Evolutionary conservation across 2,329 filamentous ascomycete genomes (phyloP), one percentile per base, ranked within the genome.

Genomic region (Cytospora mali): DNA sequence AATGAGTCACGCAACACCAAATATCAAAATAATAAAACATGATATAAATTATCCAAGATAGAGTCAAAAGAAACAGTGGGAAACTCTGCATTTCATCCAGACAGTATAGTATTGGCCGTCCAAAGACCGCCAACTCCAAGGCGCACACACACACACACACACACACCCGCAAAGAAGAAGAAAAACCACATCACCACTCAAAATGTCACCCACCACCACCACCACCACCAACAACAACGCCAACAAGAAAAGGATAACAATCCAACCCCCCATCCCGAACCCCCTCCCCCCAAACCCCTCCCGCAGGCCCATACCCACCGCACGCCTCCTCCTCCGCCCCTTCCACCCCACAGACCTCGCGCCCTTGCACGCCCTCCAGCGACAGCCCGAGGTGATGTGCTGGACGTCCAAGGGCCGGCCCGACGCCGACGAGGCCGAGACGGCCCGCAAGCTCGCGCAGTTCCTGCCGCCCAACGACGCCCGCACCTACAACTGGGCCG

Each of bases 401-500:
- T n/a, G n/a, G n/a, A n/a, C n/a, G n/a, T n/a, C n/a, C n/a, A n/a
- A n/a, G n/a, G 58, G 53, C 27, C 58, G 25, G 11, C 68, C 75
- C 10, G 81, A 88, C 73, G 64, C 69, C 61, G 74, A 80, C 67
- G 54, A 78, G 1, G 77, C 75, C 2, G 76, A 78, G 62, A 83
- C 83, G 11, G 73, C 72, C 62, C 67, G 65, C 27, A 77, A 70
- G 55, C 69, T 85, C 56, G 70, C 71, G 5, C 67, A 65, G 11
- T 79, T 76, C 31, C 70, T 85, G 21, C 75, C 82, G 1, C 81
- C 81, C 9, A 73, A 79, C 58, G 83, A 87, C 67, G 66, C 69
- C 13, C 70, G 75, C 52, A 81, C 79, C 35, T 88, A 82, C 78
- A 84, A 87, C 70, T 86, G 80, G 67, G 78, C 80, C 66, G 79